phyloP scores from a whole-genome alignment of 495 filamentous ascomycete species.

The Rostrohypoxylon terebratum region DNA sequence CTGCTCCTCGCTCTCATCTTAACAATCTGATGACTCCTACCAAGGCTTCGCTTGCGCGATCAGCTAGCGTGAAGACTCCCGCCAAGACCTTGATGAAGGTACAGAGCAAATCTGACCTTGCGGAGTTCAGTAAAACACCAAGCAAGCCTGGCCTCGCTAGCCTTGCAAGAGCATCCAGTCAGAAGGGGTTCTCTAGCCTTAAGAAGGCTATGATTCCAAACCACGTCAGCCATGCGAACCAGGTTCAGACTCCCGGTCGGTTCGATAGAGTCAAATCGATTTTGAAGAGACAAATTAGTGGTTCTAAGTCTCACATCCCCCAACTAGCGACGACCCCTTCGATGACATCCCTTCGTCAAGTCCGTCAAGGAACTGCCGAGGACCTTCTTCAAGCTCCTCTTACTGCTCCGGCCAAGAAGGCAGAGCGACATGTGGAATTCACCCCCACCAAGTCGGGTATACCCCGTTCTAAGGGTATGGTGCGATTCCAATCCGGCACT shows the following conservation, averaged over 20 bases:
- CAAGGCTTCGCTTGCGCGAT: slow-evolving; percentile 78
- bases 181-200: slow-evolving; percentile 41
- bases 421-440: slow-evolving; percentile 60
- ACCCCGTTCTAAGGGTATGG: slow-evolving; percentile 54
- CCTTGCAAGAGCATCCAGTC: slow-evolving; percentile 44
- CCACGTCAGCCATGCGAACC: slow-evolving; percentile 26
- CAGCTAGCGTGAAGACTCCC: slow-evolving; percentile 67
- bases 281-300: slow-evolving; percentile 55
- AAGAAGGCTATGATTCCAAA: slow-evolving; percentile 22
- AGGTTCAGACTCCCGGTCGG: slow-evolving; percentile 56
- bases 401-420: slow-evolving; percentile 61
- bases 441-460: slow-evolving; percentile 63
- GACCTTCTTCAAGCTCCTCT: slow-evolving; percentile 58
- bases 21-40: slow-evolving; percentile 79
- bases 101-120: slow-evolving; percentile 51
- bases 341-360: slow-evolving; percentile 58
- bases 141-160: slow-evolving; percentile 47
- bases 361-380: slow-evolving; percentile 50
- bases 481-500: slow-evolving; percentile 37
- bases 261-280: slow-evolving; percentile 65
- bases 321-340: slow-evolving; percentile 49
- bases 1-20: slow-evolving; percentile 56
- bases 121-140: slow-evolving; percentile 53
- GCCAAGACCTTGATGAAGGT: slow-evolving; percentile 50
- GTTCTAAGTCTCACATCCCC: slow-evolving; percentile 56